phyloP scores from a whole-genome alignment of 768 basidiomycete species.

The Tephrocybe rancida region DNA sequence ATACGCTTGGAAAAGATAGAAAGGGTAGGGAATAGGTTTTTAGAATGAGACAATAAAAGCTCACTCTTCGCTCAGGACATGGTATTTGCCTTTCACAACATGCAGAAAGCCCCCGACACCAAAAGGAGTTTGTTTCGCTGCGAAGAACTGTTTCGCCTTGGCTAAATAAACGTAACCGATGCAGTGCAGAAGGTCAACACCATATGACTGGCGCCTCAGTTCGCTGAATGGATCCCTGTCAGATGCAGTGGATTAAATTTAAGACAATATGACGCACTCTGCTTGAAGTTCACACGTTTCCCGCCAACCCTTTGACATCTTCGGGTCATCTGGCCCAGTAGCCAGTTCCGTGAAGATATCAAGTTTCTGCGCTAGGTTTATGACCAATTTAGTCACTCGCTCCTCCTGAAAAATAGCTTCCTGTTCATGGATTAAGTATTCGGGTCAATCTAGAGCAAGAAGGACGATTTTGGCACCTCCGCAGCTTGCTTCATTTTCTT shows the following conservation, averaged over 20 bases:
- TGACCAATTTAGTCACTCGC: constrained; percentile 72
- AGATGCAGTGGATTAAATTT: not conserved
- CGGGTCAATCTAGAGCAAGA: too few relatives aligned
- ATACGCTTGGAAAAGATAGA: constrained; percentile 28
- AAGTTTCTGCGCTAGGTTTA: constrained; percentile 78
- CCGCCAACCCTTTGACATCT: constrained; percentile 73
- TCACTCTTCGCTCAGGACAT: constrained; percentile 90
- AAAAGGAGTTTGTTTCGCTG: constrained; percentile 67
- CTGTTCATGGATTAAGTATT: too few relatives aligned
- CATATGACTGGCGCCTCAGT: constrained; percentile 83
- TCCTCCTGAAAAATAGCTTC: constrained; percentile 59
- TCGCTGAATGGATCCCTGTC: constrained; percentile 46
- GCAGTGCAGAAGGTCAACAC: constrained; percentile 80
- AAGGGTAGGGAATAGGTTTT: not conserved
- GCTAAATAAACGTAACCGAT: constrained; percentile 84
- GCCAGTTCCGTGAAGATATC: constrained; percentile 87
- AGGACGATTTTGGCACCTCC: too few relatives aligned
- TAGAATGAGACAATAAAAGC: constrained; percentile 27
- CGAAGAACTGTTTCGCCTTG: constrained; percentile 82
- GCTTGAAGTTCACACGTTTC: constrained; percentile 81
- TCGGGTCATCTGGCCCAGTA: too few relatives aligned
- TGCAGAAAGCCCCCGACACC: constrained; percentile 93
- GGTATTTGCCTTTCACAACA: constrained; percentile 82
- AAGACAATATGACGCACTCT: constrained; percentile 51
- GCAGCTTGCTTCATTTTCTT: too few relatives aligned